phyloP scores from a whole-genome alignment of 2,329 filamentous ascomycete species.

The Magnaporthiopsis rhizophila region DNA sequence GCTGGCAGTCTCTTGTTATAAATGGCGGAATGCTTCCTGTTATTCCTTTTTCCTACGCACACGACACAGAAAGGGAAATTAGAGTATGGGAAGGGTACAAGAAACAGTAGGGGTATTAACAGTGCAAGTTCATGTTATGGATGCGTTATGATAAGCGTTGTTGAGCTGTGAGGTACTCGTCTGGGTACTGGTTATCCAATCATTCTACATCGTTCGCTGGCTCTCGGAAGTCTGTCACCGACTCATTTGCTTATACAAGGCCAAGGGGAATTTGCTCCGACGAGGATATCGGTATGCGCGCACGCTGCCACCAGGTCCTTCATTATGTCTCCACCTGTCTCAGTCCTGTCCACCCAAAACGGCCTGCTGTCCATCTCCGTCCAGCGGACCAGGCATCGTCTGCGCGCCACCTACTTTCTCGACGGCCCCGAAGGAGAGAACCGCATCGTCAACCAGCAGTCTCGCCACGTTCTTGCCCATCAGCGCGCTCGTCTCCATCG shows the following conservation, averaged over 20 bases:
- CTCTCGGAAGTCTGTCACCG: not conserved
- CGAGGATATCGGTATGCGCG: too few relatives aligned
- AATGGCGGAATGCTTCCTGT: not conserved
- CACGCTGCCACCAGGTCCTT: too few relatives aligned
- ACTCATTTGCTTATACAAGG: not conserved
- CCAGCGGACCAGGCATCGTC: conserved; percentile 3
- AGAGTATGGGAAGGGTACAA: too few relatives aligned
- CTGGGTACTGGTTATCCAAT: not conserved
- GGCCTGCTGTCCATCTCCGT: not conserved
- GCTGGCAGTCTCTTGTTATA: not conserved
- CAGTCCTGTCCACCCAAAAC: not conserved
- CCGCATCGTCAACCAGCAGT: conserved; percentile 53
- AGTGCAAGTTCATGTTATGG: too few relatives aligned
- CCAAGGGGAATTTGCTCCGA: too few relatives aligned
- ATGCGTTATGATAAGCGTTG: too few relatives aligned
- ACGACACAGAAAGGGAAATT: too few relatives aligned
- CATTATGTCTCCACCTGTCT: not conserved
- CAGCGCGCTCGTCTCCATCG: conserved; percentile 92
- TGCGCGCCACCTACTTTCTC: conserved; percentile 8
- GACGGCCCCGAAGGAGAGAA: conserved; percentile 6
- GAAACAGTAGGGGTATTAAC: too few relatives aligned
- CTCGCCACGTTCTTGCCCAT: conserved; percentile 82
- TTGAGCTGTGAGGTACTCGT: too few relatives aligned
- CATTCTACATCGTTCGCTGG: not conserved
- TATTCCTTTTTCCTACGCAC: too few relatives aligned